Evolutionary conservation across 352 stramenopile species (phyloP).

Genomic region (Globisporangium polare): DNA sequence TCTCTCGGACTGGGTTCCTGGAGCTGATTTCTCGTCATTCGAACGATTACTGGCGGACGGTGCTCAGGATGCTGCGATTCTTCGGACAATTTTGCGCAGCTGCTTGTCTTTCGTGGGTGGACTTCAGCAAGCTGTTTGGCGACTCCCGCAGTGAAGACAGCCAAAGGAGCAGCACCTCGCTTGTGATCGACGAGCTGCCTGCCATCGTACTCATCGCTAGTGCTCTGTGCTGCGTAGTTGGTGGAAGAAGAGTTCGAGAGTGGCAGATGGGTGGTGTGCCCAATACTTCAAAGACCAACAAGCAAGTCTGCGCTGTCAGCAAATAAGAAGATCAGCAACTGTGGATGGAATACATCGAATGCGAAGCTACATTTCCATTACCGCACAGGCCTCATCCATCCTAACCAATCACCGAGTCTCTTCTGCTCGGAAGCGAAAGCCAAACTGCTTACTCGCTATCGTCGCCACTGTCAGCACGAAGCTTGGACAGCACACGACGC

Average conservation of each 20-base stretch:
- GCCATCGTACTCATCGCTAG: not conserved
- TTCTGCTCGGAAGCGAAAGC: not conserved
- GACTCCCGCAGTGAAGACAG: not conserved
- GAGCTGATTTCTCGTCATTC: not conserved
- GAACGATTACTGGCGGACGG: not conserved
- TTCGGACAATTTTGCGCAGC: not conserved
- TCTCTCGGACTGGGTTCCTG: not conserved
- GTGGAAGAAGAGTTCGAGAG: not conserved
- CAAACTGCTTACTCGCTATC: constrained; percentile 53
- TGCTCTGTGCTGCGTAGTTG: not conserved
- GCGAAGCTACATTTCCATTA: not conserved
- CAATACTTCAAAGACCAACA: not conserved
- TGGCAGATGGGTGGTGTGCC: not conserved
- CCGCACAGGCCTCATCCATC: not conserved
- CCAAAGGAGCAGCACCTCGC: not conserved
- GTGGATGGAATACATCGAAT: not conserved
- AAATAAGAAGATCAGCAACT: not conserved
- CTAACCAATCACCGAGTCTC: not conserved
- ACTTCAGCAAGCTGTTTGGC: not conserved
- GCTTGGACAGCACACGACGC: constrained; percentile 82
- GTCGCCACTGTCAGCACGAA: constrained; percentile 82
- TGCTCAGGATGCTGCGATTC: not conserved
- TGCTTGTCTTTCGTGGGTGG: not conserved
- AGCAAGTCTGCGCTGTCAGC: not conserved
- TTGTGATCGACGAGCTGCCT: not conserved